Evolutionary conservation across 805 yeast species (phyloP).

Genomic region (Ogataea populi-albae): DNA sequence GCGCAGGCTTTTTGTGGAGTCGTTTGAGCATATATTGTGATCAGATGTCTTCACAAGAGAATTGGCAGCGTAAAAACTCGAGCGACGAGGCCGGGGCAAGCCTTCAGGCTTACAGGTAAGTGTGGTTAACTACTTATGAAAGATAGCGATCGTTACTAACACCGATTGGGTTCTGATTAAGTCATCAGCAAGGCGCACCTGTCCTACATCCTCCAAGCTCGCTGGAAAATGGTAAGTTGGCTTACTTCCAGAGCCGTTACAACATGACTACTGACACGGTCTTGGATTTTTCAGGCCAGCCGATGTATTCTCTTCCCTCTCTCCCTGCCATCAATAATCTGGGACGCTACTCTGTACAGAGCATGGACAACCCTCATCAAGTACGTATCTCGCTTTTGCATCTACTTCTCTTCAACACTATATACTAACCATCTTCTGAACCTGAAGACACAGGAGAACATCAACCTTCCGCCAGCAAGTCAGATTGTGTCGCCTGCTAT

Average conservation of each 20-base stretch:
- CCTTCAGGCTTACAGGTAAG: constrained; percentile 13
- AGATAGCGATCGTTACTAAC: too few species aligned
- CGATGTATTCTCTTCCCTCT: constrained; percentile 49
- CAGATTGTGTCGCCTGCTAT: constrained; percentile 22
- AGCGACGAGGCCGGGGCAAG: constrained; percentile 10
- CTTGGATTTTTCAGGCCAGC: constrained; percentile 35
- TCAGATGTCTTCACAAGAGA: constrained; percentile 2
- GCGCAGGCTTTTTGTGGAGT: too few species aligned
- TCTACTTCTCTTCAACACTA: constrained; percentile 2
- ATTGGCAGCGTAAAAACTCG: constrained; percentile 13
- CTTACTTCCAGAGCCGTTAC: neutral
- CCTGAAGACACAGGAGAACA: constrained; percentile 25
- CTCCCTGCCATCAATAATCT: constrained; percentile 49
- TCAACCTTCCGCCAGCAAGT: constrained; percentile 32
- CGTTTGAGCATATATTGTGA: too few species aligned
- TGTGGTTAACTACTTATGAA: too few species aligned
- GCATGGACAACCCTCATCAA: constrained; percentile 39
- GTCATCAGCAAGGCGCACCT: constrained; percentile 53
- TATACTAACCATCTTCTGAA: constrained; percentile 16
- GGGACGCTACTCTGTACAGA: constrained; percentile 48
- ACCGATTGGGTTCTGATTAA: constrained; percentile 24
- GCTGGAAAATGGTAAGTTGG: constrained; percentile 46
- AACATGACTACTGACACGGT: constrained; percentile 1
- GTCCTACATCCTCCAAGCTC: constrained; percentile 57
- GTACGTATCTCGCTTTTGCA: constrained; percentile 19